Evolutionary conservation across 805 yeast species (phyloP).

Genomic region (Zygosaccharomyces bisporus): DNA sequence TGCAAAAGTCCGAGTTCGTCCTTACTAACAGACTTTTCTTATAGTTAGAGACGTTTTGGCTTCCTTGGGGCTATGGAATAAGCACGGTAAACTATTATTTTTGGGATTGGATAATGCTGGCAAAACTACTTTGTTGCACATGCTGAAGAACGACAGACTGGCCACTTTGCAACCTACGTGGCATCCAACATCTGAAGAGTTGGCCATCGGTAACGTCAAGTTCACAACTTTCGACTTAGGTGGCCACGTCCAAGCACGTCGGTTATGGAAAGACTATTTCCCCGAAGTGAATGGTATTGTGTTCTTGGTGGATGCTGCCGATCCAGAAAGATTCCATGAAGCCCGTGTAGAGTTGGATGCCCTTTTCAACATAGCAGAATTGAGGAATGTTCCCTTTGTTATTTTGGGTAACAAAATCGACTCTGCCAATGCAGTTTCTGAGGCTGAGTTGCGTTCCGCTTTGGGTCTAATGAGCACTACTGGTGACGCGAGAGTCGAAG

Average conservation of each 20-base stretch:
- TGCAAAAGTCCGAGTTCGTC: background rate
- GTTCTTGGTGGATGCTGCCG: constrained; percentile 95
- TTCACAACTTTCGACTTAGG: constrained; percentile 98
- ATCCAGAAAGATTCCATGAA: constrained; percentile 91
- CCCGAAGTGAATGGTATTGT: constrained; percentile 99
- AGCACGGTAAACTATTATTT: constrained; percentile 93
- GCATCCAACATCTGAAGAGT: constrained; percentile 98
- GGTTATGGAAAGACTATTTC: constrained; percentile 98
- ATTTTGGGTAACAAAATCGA: constrained; percentile 96
- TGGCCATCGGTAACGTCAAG: constrained; percentile 92
- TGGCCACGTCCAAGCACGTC: constrained; percentile 98
- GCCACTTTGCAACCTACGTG: constrained; percentile 97
- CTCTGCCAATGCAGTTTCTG: constrained; percentile 89
- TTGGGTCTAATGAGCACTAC: constrained; percentile 85
- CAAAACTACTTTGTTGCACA: constrained; percentile 83
- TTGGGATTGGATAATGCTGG: constrained; percentile 98
- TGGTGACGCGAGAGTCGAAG: constrained; percentile 71
- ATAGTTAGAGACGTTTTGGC: constrained; percentile 71
- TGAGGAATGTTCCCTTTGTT: constrained; percentile 83
- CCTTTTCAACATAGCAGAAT: constrained; percentile 87
- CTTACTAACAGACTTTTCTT: constrained; percentile 13
- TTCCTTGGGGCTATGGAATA: constrained; percentile 81
- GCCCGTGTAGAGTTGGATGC: constrained; percentile 93
- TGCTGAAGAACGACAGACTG: constrained; percentile 90
- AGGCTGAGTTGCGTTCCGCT: constrained; percentile 87